Percentiles rank a stretch among this genome's conserved stretches.
phyloP scores from a whole-genome alignment of 2,329 filamentous ascomycete species.

The Fusarium odoratissimum region DNA sequence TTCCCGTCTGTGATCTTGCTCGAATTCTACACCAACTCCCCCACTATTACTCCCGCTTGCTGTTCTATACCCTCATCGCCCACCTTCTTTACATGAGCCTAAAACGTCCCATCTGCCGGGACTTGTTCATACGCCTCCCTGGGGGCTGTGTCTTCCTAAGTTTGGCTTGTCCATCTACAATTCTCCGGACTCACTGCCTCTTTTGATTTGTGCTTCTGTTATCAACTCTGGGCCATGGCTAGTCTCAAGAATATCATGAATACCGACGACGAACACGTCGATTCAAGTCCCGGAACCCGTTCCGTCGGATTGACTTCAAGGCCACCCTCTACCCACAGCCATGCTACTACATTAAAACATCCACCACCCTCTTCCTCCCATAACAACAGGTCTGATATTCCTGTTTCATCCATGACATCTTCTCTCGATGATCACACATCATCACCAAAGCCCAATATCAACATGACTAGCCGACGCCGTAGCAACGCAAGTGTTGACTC shows the following conservation, averaged over 20 bases:
- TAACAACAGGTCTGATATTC: constrained; percentile 51
- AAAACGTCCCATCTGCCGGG: constrained; percentile 44
- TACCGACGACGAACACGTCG: constrained; percentile 61
- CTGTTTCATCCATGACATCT: constrained; percentile 45
- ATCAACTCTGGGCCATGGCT: constrained; percentile 60
- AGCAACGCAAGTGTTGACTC: constrained; percentile 62
- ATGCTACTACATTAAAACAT: constrained; percentile 53
- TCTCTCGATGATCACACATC: constrained; percentile 40
- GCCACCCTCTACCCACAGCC: constrained; percentile 50
- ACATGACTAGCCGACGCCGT: constrained; percentile 50
- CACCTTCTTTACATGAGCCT: constrained; percentile 49
- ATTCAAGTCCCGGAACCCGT: constrained; percentile 59
- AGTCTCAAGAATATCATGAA: constrained; percentile 69
- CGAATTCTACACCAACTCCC: constrained; percentile 42
- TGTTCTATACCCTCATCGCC: constrained; percentile 46
- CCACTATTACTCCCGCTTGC: constrained; percentile 39
- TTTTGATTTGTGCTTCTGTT: constrained; percentile 52
- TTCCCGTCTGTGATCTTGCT: constrained; percentile 43
- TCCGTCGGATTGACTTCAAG: constrained; percentile 55
- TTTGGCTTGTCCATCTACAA: constrained; percentile 51
- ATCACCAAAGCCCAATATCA: constrained; percentile 45
- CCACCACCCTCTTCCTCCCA: constrained; percentile 48
- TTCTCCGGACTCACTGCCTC: constrained; percentile 49
- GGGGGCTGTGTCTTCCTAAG: constrained; percentile 62
- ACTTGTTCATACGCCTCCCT: constrained; percentile 48